Evolutionary conservation across 805 yeast species (phyloP).

Genomic region (Wickerhamia fluorescens): DNA sequence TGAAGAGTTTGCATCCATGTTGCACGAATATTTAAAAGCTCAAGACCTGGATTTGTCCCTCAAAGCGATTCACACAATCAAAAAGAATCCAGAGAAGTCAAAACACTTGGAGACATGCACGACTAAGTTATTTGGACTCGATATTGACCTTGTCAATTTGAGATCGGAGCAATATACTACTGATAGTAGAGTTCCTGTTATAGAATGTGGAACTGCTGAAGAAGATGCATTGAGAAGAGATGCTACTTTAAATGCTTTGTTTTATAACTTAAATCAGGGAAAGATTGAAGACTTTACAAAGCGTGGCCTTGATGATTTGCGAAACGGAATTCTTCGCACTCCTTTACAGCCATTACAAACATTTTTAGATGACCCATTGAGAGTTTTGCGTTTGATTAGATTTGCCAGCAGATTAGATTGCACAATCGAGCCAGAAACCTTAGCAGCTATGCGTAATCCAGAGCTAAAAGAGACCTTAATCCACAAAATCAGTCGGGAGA

Average conservation of each 20-base stretch:
- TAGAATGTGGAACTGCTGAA: constrained; percentile 80
- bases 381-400: constrained; percentile 79
- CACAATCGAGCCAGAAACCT: constrained; percentile 49
- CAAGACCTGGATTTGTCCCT: constrained; percentile 22
- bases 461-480: constrained; percentile 53
- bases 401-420: constrained; percentile 80
- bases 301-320: constrained; percentile 65
- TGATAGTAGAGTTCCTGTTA: constrained; percentile 78
- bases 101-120: constrained; percentile 97
- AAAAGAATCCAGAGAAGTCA: constrained; percentile 89
- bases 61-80: constrained; percentile 66
- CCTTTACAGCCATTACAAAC: constrained; percentile 84
- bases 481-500: constrained; percentile 78
- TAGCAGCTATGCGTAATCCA: constrained; percentile 55
- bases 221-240: constrained; percentile 92
- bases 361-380: constrained; percentile 87
- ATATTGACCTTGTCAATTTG: constrained; percentile 88
- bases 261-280: constrained; percentile 67
- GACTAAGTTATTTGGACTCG: constrained; percentile 74
- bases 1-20: constrained; percentile 67
- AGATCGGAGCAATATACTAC: constrained; percentile 81
- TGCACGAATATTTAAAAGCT: constrained; percentile 42
- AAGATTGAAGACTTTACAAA: constrained; percentile 82
- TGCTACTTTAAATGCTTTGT: constrained; percentile 90
- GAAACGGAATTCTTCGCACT: constrained; percentile 68